Percentiles rank a stretch among this genome's conserved stretches.
Conservation (phyloP, 2,329 filamentous ascomycete species). For the Eurotiales sp. region DNA sequence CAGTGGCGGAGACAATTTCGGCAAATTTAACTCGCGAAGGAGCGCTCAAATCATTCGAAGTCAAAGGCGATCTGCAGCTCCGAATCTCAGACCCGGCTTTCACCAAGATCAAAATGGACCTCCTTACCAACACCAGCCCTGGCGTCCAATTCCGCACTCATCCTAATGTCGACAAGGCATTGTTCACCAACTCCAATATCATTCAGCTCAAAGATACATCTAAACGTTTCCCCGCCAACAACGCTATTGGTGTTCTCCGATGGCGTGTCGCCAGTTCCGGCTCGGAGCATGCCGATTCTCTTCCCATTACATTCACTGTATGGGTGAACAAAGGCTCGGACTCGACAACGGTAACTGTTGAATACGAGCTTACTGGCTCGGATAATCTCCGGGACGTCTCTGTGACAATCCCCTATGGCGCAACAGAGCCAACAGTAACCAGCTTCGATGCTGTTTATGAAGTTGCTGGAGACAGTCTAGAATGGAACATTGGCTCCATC, state of each 20-base stretch:
- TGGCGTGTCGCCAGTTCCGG: slow-evolving; percentile 81
- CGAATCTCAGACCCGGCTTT: slow-evolving; percentile 84
- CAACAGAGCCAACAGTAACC: slow-evolving; percentile 79
- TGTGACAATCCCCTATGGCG: slow-evolving; percentile 81
- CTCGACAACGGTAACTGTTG: slow-evolving; percentile 85
- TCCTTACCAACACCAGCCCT: slow-evolving; percentile 71
- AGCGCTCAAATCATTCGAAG: slow-evolving; percentile 75
- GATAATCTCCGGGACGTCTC: slow-evolving; percentile 78
- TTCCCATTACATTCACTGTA: slow-evolving; percentile 93
- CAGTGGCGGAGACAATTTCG: slow-evolving; percentile 82
- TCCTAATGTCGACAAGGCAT: slow-evolving; percentile 87
- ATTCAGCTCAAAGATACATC: slow-evolving; percentile 87
- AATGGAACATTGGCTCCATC: slow-evolving; percentile 88
- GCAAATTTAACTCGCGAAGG: slow-evolving; percentile 88
- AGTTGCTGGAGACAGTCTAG: slow-evolving; percentile 84
- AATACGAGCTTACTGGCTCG: slow-evolving; percentile 86
- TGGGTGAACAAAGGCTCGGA: slow-evolving; percentile 89
- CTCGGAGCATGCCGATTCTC: slow-evolving; percentile 71
- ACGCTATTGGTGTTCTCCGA: slow-evolving; percentile 84
- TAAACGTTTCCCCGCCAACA: slow-evolving; percentile 91
- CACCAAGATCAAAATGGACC: slow-evolving; percentile 84
- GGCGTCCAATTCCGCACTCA: slow-evolving; percentile 92
- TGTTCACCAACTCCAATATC: slow-evolving; percentile 75
- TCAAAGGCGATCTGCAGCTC: slow-evolving; percentile 89
- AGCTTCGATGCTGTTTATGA: slow-evolving; percentile 95